Percentiles rank a stretch among this genome's conserved stretches.
Conservation (phyloP, 345 rosid genomes). For the Hibiscus tridactylites region DNA sequence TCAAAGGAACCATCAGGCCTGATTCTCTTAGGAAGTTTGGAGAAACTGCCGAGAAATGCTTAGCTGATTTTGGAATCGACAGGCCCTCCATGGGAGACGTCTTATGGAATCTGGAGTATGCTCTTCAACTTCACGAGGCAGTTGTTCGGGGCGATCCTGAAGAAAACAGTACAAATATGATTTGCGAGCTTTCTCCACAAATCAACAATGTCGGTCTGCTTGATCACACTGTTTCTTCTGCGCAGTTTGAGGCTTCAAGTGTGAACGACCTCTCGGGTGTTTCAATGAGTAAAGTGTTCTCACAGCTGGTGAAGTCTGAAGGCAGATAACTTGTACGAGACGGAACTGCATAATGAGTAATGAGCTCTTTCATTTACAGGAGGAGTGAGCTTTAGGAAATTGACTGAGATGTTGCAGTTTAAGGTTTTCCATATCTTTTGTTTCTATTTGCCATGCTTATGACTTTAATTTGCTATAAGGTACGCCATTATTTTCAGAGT, state of each 20-base stretch:
- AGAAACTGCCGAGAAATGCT: constrained; percentile 87
- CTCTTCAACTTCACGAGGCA: constrained; percentile 72
- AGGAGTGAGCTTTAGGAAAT: not conserved
- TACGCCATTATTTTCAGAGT: not conserved
- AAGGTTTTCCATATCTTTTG: not conserved
- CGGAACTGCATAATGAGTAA: too few relatives aligned
- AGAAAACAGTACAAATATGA: constrained; percentile 66
- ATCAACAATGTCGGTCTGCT: constrained; percentile 40
- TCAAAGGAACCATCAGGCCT: constrained; percentile 47
- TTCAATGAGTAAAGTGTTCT: constrained; percentile 75
- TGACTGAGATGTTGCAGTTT: not conserved
- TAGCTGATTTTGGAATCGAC: constrained; percentile 72
- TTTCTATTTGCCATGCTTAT: not conserved
- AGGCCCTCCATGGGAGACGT: constrained; percentile 89
- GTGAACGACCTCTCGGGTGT: constrained; percentile 45
- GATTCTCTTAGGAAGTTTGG: constrained; percentile 81
- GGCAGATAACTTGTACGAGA: constrained; percentile 41
- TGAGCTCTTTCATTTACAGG: too few relatives aligned
- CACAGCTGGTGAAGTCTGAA: constrained; percentile 74
- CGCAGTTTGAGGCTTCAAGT: constrained; percentile 33
- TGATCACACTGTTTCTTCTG: constrained; percentile 24
- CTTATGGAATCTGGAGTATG: constrained; percentile 83
- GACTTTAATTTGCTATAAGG: not conserved
- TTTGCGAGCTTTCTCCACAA: constrained; percentile 52
- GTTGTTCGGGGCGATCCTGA: constrained; percentile 45